Base-by-base conservation (phyloP, 2,329 filamentous ascomycete genomes). In the Xylaria sp. region DNA sequence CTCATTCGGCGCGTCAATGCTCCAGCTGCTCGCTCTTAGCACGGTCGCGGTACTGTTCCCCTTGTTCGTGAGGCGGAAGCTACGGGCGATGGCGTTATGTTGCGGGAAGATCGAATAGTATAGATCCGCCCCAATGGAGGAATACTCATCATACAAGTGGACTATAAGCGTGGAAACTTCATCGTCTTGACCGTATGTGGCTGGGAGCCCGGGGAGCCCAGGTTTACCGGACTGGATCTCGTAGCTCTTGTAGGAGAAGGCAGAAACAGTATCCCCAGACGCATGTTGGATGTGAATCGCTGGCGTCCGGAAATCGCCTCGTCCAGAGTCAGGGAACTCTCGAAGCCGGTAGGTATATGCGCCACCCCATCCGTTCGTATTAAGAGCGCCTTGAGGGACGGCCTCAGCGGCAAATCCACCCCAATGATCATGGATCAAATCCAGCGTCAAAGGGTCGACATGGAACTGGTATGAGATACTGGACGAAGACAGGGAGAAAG, bases 311-410 rank as follows among this genome's bases (percentile, higher is more conserved):
- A 89, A 88, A 73, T 91, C 89, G 17, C 88, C 88, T 7, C 88
- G 84, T 0, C 89, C 89, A 4, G 88, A 79, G 67, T 91, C 89
- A 1, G 89, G 89, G 62, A 89, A 90, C 74, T 91, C 89, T 32
- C 89, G 85, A 17, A 86, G 84, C 17, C 84, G 75, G 50, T 86
- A 87, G 11, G 83, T 84, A 42, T 83, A 77, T 57, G 81, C 74
- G 36, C 83, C 79, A 42, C 84, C 80, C 89, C 89, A 91, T 53
- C 89, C 89, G 19, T 82, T 77, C 45, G 81, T 79, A 0, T 81
- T 79, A 0, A 83, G 82, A 3, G 84, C 75, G 45, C 82, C 80
- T 1, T 81, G 79, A 0, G 83, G 82, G 1, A 85, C 81, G 17
- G 85, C 82, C 58, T 89, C 88, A 2, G 83, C 83, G 2, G 85